Conservation (phyloP, 2,329 filamentous ascomycete species). For the Colletotrichum agaves region DNA sequence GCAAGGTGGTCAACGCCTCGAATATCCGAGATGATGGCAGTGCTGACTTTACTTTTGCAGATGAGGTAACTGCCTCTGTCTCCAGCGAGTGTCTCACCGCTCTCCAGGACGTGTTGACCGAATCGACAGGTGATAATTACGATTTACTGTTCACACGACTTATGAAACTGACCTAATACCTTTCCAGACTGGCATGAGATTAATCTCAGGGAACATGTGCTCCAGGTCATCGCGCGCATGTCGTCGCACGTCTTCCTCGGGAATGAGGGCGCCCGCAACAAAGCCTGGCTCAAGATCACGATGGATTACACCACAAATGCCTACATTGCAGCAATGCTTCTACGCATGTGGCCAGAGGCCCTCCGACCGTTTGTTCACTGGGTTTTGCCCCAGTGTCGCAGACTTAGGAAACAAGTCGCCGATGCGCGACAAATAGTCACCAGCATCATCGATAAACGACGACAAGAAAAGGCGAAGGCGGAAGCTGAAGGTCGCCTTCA, state of each 20-base stretch:
- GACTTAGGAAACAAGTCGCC: constrained; percentile 49
- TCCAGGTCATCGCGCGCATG: constrained; percentile 60
- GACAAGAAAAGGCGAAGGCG: constrained; percentile 39
- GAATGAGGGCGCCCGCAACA: constrained; percentile 47
- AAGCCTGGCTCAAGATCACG: constrained; percentile 57
- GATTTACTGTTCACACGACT: too few relatives aligned
- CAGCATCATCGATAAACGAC: constrained; percentile 45
- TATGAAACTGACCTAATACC: too few relatives aligned
- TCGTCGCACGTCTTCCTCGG: constrained; percentile 62
- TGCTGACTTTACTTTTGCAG: too few relatives aligned
- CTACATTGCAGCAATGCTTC: constrained; percentile 48
- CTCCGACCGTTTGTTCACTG: constrained; percentile 55
- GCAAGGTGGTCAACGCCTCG: too few relatives aligned
- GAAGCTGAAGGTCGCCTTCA: not conserved
- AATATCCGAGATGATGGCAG: too few relatives aligned
- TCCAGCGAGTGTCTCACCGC: too few relatives aligned
- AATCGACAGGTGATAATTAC: too few relatives aligned
- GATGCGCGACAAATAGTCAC: constrained; percentile 50
- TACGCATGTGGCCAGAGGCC: constrained; percentile 53
- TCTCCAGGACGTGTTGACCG: too few relatives aligned
- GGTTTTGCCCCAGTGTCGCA: constrained; percentile 52
- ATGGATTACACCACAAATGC: constrained; percentile 54
- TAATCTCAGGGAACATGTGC: too few relatives aligned
- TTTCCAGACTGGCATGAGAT: too few relatives aligned
- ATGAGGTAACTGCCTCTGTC: too few relatives aligned